These are phyloP conservation scores for Bertia moriformis DNA, from an alignment of 2,329 filamentous ascomycete genomes.

Conservation along the genomic window DNA sequence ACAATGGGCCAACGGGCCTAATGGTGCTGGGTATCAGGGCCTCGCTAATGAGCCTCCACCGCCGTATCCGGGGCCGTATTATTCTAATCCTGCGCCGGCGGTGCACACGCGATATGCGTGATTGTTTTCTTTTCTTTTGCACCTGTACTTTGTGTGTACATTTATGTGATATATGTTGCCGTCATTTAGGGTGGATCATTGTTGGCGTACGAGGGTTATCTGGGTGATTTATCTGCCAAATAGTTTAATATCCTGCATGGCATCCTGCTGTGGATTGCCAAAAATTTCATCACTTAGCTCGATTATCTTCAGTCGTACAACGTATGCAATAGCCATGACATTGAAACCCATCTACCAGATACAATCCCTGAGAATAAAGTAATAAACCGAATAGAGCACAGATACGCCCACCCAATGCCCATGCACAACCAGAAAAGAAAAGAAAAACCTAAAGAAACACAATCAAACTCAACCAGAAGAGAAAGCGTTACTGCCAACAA, in stretches of 20 bases:
- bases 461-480: no score
- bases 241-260: no score
- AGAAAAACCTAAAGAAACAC: neutral
- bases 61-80: neutral
- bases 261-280: no score
- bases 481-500: conserved; percentile 33
- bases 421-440: neutral
- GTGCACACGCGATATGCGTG: neutral
- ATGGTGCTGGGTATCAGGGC: neutral
- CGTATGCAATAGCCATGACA: neutral
- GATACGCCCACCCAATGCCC: neutral
- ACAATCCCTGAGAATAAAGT: neutral
- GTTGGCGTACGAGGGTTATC: no score
- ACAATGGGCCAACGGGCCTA: neutral
- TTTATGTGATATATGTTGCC: no score
- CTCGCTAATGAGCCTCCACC: neutral
- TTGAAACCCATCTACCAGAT: neutral
- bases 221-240: no score
- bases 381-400: neutral
- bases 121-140: neutral
- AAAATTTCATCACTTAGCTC: no score
- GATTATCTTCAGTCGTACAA: neutral
- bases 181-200: no score
- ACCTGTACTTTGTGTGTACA: no score
- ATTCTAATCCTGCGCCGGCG: no score